A percentile compares a stretch with the other conserved stretches of the same genome.
These are phyloP conservation scores for Botrytis hyacinthi DNA, from an alignment of 2,329 filamentous ascomycete genomes.

Conservation along the genomic window DNA sequence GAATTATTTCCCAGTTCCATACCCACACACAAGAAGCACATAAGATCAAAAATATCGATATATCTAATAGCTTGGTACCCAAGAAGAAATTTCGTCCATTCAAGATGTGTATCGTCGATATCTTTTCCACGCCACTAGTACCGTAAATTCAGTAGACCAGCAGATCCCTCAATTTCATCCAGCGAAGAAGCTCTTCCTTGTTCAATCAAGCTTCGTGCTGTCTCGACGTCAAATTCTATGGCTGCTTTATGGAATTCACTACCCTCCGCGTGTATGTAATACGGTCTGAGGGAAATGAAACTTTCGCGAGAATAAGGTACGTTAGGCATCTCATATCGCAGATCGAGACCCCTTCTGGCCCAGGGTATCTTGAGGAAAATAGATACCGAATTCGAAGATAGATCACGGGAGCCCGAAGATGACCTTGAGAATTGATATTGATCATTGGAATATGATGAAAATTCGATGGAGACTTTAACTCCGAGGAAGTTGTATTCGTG, in stretches of 20 bases:
- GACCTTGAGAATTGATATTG: neutral
- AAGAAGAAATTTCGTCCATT: neutral
- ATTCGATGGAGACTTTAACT: accelerated
- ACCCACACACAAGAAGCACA: too few species aligned
- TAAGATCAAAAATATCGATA: too few species aligned
- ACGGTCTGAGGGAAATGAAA: neutral
- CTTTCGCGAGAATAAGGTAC: neutral
- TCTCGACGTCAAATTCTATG: neutral
- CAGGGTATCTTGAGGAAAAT: neutral
- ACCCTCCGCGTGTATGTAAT: neutral
- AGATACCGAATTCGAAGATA: neutral
- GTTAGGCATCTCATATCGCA: neutral
- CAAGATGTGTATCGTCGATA: neutral
- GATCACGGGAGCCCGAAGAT: neutral
- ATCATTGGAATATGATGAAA: neutral
- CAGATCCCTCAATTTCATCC: neutral
- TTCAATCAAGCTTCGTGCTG: neutral
- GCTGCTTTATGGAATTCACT: neutral
- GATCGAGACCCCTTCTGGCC: neutral
- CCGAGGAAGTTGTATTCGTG: neutral
- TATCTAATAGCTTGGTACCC: neutral
- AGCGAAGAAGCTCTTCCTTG: neutral
- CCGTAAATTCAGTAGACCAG: neutral
- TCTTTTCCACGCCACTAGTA: too few species aligned
- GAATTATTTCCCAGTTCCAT: too few species aligned